phyloP scores from a whole-genome alignment of 129 eudicot species.

The Chrysanthemum lavandulifolium region DNA sequence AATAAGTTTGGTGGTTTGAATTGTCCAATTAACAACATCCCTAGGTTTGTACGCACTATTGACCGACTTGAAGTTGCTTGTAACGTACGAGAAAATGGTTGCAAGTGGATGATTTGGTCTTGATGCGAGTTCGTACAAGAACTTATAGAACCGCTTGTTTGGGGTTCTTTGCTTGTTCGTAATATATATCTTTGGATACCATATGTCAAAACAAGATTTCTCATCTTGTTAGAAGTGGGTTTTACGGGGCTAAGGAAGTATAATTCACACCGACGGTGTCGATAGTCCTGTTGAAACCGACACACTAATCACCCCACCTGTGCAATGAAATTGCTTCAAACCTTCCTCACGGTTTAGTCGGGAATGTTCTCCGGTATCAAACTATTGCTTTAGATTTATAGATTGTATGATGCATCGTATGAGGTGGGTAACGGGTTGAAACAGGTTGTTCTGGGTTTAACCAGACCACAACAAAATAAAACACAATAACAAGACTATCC shows the following conservation, averaged over 20 bases:
- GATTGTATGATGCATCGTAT: not conserved
- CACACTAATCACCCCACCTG: slow-evolving; percentile 48
- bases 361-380: slow-evolving; percentile 80
- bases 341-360: slow-evolving; percentile 65
- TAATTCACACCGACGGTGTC: slow-evolving; percentile 31
- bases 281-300: slow-evolving; percentile 28
- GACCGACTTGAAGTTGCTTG: slow-evolving; percentile 43
- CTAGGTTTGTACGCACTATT: slow-evolving; percentile 36
- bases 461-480: too few relatives aligned
- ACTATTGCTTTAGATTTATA: not conserved
- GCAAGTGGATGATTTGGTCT: slow-evolving; percentile 72
- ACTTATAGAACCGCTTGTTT: slow-evolving; percentile 75
- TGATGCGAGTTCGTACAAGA: slow-evolving; percentile 89
- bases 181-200: slow-evolving; percentile 45
- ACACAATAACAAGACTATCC: too few relatives aligned
- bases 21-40: slow-evolving; percentile 36
- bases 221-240: slow-evolving; percentile 69
- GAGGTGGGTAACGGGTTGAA: not conserved
- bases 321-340: slow-evolving; percentile 53
- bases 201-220: slow-evolving; percentile 39
- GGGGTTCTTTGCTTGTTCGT: slow-evolving; percentile 51
- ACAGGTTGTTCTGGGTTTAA: not conserved
- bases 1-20: slow-evolving; percentile 51
- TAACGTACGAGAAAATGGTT: slow-evolving; percentile 53
- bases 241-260: slow-evolving; percentile 46